Base-by-base conservation (phyloP, 805 yeast species). In the Lipomyces kockii region DNA sequence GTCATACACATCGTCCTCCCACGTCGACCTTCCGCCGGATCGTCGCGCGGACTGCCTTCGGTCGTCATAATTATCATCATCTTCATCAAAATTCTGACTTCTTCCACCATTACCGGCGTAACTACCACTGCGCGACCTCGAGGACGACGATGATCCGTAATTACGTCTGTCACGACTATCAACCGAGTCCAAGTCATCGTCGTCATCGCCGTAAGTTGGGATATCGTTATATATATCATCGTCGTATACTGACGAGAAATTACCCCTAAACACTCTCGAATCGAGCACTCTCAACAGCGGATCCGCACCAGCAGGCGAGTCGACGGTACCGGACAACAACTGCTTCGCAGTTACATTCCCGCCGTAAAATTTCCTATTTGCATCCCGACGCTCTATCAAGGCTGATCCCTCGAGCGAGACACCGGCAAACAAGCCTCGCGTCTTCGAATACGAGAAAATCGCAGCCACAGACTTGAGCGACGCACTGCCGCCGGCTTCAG, bases 401-500 rank as follows among this genome's bases (percentile, higher is more conserved):
- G 94, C 97, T 0, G 98, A 92, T 37, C 99, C 99, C 80, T 94
- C 99, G 62, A 94, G 84, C 1, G 98, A 94, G 22, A 94, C 96
- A 76, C 99, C 99, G 0, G 99, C 99, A 80, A 91, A 94, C 60
- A 95, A 83, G 71, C 99, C 99, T 78, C 95, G 94, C 2, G 97
- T 92, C 79, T 95, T 94, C 12, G 98, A 91, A 80, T 95, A 94
- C 0, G 98, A 82, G 77, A 94, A 94, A 20, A 94, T 89, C 6
- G 98, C 97, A 3, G 98, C 91, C 3, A 92, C 95, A 62, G 89
- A 84, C 73, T 89, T 89, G 65, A 92, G 79, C 3, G 97, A 91
- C 0, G 98, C 98, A 34, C 96, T 86, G 25, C 97, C 98, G 20
- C 96, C 97, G 60, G 97, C 98, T 80, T 94, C 99, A 2, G 98